phyloP scores from a whole-genome alignment of 2,329 filamentous ascomycete species.

The Pyricularia sp. region DNA sequence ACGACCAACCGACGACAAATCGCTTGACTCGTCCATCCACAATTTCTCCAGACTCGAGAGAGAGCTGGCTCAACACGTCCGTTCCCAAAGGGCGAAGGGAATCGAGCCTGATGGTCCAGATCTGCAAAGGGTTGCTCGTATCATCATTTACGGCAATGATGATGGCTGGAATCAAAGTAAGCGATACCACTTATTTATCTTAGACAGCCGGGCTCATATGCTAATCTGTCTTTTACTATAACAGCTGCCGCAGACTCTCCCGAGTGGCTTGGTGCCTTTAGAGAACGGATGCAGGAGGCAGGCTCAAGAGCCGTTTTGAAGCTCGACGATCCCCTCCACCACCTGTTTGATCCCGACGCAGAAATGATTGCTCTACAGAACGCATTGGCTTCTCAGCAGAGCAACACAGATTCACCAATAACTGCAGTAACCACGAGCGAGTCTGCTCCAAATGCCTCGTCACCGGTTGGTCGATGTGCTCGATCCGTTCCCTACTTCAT shows the following conservation, averaged over 20 bases:
- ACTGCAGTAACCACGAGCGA: neutral
- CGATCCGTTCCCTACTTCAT: slow-evolving; percentile 28
- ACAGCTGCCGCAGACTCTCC: neutral
- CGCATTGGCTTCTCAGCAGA: neutral
- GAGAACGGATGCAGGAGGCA: neutral
- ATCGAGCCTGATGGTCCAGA: slow-evolving; percentile 42
- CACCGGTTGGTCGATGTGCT: neutral
- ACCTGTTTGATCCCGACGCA: neutral
- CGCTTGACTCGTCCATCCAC: slow-evolving; percentile 50
- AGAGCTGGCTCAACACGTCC: slow-evolving; percentile 45
- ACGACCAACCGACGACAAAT: slow-evolving; percentile 42
- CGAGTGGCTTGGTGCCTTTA: neutral
- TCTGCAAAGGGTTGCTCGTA: slow-evolving; percentile 46
- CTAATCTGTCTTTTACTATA: neutral
- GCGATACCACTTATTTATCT: neutral
- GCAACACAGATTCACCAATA: too few relatives aligned
- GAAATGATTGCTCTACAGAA: neutral
- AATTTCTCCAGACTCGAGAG: slow-evolving; percentile 46
- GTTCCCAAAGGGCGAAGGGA: slow-evolving; percentile 32
- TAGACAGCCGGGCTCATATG: neutral
- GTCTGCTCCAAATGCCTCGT: neutral
- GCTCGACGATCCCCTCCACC: neutral
- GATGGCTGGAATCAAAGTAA: slow-evolving; percentile 57
- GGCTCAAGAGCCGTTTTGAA: neutral
- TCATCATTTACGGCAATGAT: slow-evolving; percentile 53